These are phyloP conservation scores for Pestalotiopsis sp. DNA, from an alignment of 2,329 filamentous ascomycete genomes.

Conservation along the genomic window DNA sequence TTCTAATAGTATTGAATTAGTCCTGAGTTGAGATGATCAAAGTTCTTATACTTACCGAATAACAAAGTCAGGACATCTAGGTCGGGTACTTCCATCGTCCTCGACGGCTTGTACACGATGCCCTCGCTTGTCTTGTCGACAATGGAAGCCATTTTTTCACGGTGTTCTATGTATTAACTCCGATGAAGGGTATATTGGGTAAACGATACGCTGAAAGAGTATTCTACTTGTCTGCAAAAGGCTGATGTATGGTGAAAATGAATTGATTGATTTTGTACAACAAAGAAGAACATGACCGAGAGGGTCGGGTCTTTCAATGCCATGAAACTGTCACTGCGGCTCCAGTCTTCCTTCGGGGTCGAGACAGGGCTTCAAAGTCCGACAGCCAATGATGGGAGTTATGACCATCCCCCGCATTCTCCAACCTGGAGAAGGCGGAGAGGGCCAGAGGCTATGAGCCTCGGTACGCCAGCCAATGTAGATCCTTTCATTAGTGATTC, in stretches of 20 bases:
- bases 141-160: slow-evolving; percentile 26
- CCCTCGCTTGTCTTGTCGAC: slow-evolving; percentile 28
- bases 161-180: not conserved
- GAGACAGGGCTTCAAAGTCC: not conserved
- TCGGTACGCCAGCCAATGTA: not conserved
- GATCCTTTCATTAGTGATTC: not conserved
- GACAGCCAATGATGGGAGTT: not conserved
- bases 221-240: not conserved
- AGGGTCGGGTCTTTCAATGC: not conserved
- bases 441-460: not conserved
- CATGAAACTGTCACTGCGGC: not conserved
- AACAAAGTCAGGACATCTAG: slow-evolving; percentile 44
- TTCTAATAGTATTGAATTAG: slow-evolving; percentile 29
- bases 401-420: slow-evolving; percentile 6
- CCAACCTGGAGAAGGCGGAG: not conserved
- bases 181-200: not conserved
- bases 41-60: slow-evolving; percentile 35
- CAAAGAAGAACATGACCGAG: not conserved
- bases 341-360: not conserved
- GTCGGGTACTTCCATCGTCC: slow-evolving; percentile 33
- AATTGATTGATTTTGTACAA: not conserved
- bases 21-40: not conserved
- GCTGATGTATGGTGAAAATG: not conserved
- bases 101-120: slow-evolving; percentile 38
- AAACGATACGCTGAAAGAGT: not conserved